Evolutionary conservation across 441 rosid genomes (phyloP).

Genomic region (Cnidoscolus chayamansa): DNA sequence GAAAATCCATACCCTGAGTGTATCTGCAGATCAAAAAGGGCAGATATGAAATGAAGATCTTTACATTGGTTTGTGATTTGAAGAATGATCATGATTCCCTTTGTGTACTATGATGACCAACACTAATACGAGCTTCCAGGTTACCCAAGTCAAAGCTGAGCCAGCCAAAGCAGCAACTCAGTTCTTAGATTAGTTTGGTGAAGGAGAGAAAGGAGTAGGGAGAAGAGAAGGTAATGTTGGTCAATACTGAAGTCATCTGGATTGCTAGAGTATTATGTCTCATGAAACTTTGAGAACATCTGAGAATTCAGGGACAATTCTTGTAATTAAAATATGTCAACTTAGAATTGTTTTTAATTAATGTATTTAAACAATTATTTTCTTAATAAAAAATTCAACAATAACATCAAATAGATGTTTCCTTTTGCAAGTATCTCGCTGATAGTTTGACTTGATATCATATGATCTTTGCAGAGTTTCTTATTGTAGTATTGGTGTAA

Average conservation of each 20-base stretch:
- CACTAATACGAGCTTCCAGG: neutral
- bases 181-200: neutral
- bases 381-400: no score
- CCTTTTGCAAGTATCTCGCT: no score
- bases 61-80: neutral
- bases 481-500: no score
- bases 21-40: conserved; percentile 53
- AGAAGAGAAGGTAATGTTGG: no score
- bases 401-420: no score
- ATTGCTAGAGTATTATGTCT: no score
- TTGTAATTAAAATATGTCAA: neutral
- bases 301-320: neutral
- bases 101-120: neutral
- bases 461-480: no score
- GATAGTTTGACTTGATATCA: no score
- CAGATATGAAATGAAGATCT: conserved; percentile 2
- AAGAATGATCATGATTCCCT: neutral
- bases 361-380: no score
- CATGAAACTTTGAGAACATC: neutral
- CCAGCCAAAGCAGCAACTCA: neutral
- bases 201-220: neutral
- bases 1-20: conserved; percentile 89
- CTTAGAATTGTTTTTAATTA: no score
- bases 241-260: no score
- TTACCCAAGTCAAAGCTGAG: neutral